phyloP scores from a whole-genome alignment of 139 green algal species.

The Chlamydomonas schloesseri region DNA sequence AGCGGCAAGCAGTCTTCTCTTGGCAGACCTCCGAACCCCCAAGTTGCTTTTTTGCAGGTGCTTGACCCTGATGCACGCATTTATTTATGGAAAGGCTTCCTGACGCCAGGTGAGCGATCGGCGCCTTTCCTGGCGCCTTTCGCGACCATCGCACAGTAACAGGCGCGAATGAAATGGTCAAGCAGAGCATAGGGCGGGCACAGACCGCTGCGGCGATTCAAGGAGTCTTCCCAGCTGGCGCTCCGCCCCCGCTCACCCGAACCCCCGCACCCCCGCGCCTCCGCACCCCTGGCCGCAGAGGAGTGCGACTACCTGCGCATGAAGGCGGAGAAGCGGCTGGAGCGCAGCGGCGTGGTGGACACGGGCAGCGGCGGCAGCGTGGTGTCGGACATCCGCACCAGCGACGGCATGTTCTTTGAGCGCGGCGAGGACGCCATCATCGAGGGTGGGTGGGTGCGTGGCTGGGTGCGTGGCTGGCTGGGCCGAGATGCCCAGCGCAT shows the following conservation, averaged over 20 bases:
- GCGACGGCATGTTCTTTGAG: constrained; percentile 57
- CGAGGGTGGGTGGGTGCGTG: constrained; percentile 20
- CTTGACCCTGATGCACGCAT: constrained; percentile 48
- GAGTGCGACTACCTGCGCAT: constrained; percentile 59
- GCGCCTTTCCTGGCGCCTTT: no score
- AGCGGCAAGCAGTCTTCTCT: no score
- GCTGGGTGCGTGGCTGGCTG: neutral
- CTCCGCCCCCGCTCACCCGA: no score
- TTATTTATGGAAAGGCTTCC: constrained; percentile 48
- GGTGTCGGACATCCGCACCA: constrained; percentile 48
- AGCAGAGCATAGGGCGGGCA: no score
- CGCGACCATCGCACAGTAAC: no score
- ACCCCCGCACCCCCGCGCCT: neutral
- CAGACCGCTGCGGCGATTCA: no score
- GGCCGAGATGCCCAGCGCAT: no score
- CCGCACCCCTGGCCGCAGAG: neutral
- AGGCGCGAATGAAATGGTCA: no score
- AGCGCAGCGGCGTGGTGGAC: constrained; percentile 63
- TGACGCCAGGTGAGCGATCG: constrained; percentile 27
- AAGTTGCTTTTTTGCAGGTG: no score
- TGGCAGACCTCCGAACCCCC: no score
- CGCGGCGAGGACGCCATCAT: constrained; percentile 52
- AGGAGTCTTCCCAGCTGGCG: no score
- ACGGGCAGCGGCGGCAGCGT: constrained; percentile 2
- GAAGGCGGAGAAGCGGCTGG: constrained; percentile 58